Percentiles rank a stretch among this genome's conserved stretches.
phyloP scores from a whole-genome alignment of 1,284 basidiomycete genomes.

The Pseudozyma thailandica region DNA sequence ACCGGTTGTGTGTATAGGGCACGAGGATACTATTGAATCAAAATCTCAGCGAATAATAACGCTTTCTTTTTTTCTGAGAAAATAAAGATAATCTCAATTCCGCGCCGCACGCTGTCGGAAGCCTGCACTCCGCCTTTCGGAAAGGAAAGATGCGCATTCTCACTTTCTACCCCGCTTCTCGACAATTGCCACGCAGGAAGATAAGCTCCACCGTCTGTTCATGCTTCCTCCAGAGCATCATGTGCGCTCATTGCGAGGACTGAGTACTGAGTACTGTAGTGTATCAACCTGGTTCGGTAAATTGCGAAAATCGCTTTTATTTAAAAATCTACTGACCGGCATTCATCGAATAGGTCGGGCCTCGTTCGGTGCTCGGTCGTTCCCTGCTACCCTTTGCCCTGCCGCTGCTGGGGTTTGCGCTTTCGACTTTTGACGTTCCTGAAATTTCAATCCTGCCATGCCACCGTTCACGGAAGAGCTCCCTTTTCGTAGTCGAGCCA shows the following conservation, averaged over 20 bases:
- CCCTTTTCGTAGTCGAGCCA: too few species aligned
- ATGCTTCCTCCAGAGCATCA: background rate
- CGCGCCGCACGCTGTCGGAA: slow-evolving; percentile 1
- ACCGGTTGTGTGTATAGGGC: slow-evolving; percentile 11
- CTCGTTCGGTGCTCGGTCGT: slow-evolving; percentile 29
- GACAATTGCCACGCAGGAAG: background rate
- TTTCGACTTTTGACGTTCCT: too few species aligned
- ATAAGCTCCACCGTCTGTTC: background rate
- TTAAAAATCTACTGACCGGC: background rate
- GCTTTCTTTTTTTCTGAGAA: too few species aligned
- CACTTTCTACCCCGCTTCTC: too few species aligned
- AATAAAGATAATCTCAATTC: too few species aligned
- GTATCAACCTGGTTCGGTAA: background rate
- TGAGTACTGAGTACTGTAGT: background rate
- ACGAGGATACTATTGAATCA: background rate
- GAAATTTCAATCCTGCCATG: too few species aligned
- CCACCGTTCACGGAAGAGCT: too few species aligned
- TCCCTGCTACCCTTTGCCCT: background rate
- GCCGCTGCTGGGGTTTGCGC: background rate
- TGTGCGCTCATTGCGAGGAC: background rate
- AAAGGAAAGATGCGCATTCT: slow-evolving; percentile 1
- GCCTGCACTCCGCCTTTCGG: slow-evolving; percentile 3
- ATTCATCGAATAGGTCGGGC: slow-evolving; percentile 7
- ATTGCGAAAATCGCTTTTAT: background rate
- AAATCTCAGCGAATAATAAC: too few species aligned